Evolutionary conservation across 108 stramenopile genomes (phyloP), one percentile per base, ranked within the genome.

Genomic region (Pseudonitzschia pungens): DNA sequence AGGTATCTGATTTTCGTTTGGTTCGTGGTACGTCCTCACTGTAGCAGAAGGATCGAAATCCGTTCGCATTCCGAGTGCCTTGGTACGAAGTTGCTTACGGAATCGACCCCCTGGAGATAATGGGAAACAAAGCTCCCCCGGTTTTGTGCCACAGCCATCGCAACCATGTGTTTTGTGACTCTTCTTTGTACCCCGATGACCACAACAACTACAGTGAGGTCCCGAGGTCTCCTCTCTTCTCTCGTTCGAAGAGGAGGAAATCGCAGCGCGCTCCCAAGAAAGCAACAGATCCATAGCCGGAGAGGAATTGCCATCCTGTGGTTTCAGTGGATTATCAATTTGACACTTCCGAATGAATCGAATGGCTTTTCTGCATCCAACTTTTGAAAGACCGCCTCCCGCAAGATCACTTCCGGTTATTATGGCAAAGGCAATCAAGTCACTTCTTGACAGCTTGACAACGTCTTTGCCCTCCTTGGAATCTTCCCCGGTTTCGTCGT

Each of bases 351-450:
- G 69, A 40, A 94, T 70, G 54, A 94, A 91, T 15, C 86, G 79
- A 42, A 94, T 71, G 6, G 93, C 90, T 70, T 94, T 94, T 45
- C 83, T 76, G 65, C 75, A 76, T 20, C 93, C 93, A 27, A 91
- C 76, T 42, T 89, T 85, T 11, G 83, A 73, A 27, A 94, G 53
- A 29, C 93, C 93, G 48, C 51, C 54, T 18, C 90, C 90, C 1
- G 81, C 83, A 62, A 91, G 56, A 70, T 94, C 93, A 64, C 88
- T 89, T 21, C 93, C 93, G 12, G 88, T 88, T 9, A 94, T 62
- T 36, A 91, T 67, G 26, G 90, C 93, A 81, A 89, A 94, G 16
- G 89, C 80, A 70, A 91, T 79, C 21, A 94, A 71, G 64, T 94
- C 93, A 32, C 75, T 68, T 54, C 90, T 63, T 63, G 71, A 81